Evolutionary conservation across 805 yeast species (phyloP), one percentile per base, ranked within the genome.

Genomic region (Blastobotrys terrestris): DNA sequence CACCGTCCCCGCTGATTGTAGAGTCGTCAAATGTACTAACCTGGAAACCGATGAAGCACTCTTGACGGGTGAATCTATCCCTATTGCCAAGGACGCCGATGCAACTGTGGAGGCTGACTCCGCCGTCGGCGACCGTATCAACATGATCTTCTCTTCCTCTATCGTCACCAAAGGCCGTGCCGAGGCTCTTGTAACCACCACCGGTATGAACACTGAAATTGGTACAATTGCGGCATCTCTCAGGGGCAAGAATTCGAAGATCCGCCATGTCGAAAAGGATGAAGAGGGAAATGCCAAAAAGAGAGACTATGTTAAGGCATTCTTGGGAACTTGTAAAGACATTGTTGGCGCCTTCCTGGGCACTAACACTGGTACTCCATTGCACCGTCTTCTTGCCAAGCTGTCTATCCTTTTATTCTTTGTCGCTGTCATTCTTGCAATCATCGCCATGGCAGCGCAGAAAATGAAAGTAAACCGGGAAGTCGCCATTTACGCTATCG

Each of bases 401-500:
- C 73, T 89, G 51, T 95, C 96, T 2, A 78, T 87, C 49, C 66
- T 78, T 44, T 73, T 89, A 46, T 87, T 88, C 59, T 74, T 75
- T 60, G 71, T 88, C 46, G 96, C 96, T 3, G 94, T 88, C n/a
- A 59, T 89, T 1, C 84, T 87, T 63, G 96, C 96, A 1, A 82
- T 89, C 53, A 80, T 89, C 16, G 95, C 87, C 2, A 85, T 88
- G 95, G 95, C 83, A 1, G 80, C 94, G 7, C 95, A 88, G 68
- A 77, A 77, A 55, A 82, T 87, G 67, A 62, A 72, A 11, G 95
- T 88, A n/a, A 82, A 80, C 58, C 79, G 76, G 53, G 89, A 87
- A 60, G 94, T 88, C 39, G 95, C 95, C 13, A 82, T 88, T 48
- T 88, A 88, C 64, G 96, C 96, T 21, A 84, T 89, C 62, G 88